A percentile compares a stretch with the other conserved stretches of the same genome.
These are phyloP conservation scores for Starmerella bacillaris DNA, from an alignment of 805 yeast genomes.

Conservation along the genomic window DNA sequence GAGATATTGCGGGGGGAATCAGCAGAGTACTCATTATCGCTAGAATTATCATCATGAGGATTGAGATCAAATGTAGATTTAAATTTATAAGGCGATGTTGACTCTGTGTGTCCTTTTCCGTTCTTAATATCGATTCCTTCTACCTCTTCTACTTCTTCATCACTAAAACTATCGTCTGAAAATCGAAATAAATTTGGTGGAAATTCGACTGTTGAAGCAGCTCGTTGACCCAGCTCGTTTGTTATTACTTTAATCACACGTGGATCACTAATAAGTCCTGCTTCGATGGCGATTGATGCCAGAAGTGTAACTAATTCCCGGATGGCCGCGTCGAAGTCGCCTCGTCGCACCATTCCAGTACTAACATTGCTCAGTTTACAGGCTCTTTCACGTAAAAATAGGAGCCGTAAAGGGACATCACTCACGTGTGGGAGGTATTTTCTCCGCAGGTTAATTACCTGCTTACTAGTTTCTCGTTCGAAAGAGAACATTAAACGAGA, in stretches of 20 bases:
- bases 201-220: too few relatives aligned
- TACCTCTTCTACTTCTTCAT: too few relatives aligned
- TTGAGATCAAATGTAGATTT: too few relatives aligned
- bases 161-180: too few relatives aligned
- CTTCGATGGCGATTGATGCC: slow-evolving; percentile 1
- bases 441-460: slow-evolving; percentile 2
- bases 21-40: too few relatives aligned
- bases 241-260: background rate
- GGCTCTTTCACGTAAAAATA: background rate
- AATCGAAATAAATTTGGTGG: too few relatives aligned
- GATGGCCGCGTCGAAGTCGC: slow-evolving; percentile 9
- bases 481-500: slow-evolving; percentile 8
- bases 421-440: slow-evolving; percentile 4
- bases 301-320: slow-evolving; percentile 2
- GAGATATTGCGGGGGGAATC: too few relatives aligned
- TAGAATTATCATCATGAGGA: too few relatives aligned
- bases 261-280: background rate
- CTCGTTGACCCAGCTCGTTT: background rate
- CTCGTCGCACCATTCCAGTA: slow-evolving; percentile 8
- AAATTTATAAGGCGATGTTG: too few relatives aligned
- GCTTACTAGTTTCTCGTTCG: slow-evolving; percentile 7
- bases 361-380: slow-evolving; percentile 1
- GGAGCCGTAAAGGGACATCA: slow-evolving; percentile 1
- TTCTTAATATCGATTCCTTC: too few relatives aligned
- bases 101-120: too few relatives aligned